phyloP scores from a whole-genome alignment of 2,329 filamentous ascomycete genomes.

The Cladosporium phlei region DNA sequence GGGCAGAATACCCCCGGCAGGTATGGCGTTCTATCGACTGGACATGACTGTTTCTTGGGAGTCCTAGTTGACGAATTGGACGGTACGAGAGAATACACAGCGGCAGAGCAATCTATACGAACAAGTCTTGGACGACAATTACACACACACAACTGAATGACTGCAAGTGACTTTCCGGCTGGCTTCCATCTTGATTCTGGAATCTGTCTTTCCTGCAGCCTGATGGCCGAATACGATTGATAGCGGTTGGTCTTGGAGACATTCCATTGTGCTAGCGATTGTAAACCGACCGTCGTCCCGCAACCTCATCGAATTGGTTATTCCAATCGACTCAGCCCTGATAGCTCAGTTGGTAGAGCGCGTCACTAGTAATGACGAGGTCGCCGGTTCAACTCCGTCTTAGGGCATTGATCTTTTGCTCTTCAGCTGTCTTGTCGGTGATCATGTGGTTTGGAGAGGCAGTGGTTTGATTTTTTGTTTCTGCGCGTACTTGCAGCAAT shows the following conservation, averaged over 20 bases:
- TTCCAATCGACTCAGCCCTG: constrained; percentile 1
- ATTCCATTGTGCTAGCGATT: background rate
- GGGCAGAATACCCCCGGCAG: constrained; percentile 2
- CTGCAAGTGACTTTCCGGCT: too few species aligned
- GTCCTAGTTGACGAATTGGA: background rate
- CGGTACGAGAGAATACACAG: too few species aligned
- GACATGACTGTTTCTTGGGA: constrained; percentile 3
- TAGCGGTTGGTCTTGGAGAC: background rate
- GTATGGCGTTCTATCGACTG: too few species aligned
- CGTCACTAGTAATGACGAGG: constrained; percentile 14
- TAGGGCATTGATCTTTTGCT: constrained; percentile 8
- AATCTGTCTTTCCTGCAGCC: background rate
- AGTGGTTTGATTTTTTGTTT: too few species aligned
- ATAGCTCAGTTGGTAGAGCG: constrained; percentile 14
- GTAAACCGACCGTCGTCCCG: background rate
- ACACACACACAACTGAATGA: too few species aligned
- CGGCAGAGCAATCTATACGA: background rate
- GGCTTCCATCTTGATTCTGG: background rate
- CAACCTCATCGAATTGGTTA: background rate
- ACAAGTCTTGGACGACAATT: background rate
- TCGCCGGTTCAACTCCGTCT: constrained; percentile 14
- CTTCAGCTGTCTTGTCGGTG: too few species aligned
- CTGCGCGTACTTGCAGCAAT: too few species aligned
- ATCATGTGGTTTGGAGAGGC: too few species aligned
- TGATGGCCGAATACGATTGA: background rate